Evolutionary conservation across 768 basidiomycete species (phyloP).

Genomic region (Kwoniella pini): DNA sequence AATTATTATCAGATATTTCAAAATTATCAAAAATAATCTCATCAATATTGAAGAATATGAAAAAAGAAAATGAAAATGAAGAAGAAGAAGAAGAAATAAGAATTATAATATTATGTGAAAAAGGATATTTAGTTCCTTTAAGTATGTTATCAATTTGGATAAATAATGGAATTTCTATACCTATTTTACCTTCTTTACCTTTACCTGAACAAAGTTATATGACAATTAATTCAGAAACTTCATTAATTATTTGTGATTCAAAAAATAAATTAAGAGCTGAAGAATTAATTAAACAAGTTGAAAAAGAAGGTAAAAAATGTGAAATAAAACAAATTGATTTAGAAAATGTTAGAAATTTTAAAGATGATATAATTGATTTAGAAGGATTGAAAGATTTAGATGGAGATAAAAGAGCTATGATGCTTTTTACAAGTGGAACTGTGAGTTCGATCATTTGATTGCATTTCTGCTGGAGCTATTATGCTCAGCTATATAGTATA

Average conservation of each 20-base stretch:
- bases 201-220: conserved; percentile 46
- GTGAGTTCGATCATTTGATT: conserved; percentile 12
- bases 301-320: conserved; percentile 9
- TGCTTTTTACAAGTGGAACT: conserved; percentile 45
- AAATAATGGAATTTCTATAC: conserved; percentile 42
- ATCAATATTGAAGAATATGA: neutral
- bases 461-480: too few relatives aligned
- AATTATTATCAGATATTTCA: conserved; percentile 15
- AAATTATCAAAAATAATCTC: conserved; percentile 14
- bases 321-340: conserved; percentile 8
- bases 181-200: conserved; percentile 42
- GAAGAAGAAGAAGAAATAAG: conserved; percentile 12
- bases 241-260: conserved; percentile 35
- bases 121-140: conserved; percentile 29
- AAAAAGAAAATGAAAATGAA: neutral
- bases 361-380: neutral
- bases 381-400: conserved; percentile 18
- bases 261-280: conserved; percentile 27
- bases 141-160: conserved; percentile 30
- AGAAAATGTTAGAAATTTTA: conserved; percentile 3
- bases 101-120: conserved; percentile 25
- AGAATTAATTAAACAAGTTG: conserved; percentile 15
- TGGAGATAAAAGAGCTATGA: conserved; percentile 34
- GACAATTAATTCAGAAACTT: conserved; percentile 33
- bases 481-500: neutral